phyloP scores from a whole-genome alignment of 2,329 filamentous ascomycete species.

The Diaporthe citri region DNA sequence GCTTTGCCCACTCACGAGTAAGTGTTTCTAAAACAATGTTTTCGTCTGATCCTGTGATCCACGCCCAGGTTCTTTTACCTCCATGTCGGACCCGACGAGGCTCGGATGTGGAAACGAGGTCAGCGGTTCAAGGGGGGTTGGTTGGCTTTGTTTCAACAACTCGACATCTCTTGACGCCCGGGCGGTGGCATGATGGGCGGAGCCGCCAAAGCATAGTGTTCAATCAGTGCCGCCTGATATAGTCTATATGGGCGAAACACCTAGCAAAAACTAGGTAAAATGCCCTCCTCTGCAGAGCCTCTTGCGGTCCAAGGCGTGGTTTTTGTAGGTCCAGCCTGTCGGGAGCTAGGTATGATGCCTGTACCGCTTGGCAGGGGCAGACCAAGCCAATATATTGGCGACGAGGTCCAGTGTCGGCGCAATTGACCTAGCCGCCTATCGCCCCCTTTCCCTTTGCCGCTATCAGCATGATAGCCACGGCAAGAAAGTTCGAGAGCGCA shows the following conservation, averaged over 20 bases:
- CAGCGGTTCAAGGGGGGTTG: background rate
- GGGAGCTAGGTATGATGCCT: background rate
- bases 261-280: no score
- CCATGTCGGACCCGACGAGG: background rate
- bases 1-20: slow-evolving; percentile 8
- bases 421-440: background rate
- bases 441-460: background rate
- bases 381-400: slow-evolving; percentile 27
- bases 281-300: background rate
- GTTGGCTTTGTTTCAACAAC: background rate
- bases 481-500: background rate
- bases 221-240: background rate
- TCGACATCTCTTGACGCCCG: background rate
- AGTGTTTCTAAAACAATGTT: slow-evolving; percentile 21
- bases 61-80: background rate
- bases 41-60: slow-evolving; percentile 19
- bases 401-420: background rate
- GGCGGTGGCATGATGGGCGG: background rate
- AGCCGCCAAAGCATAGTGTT: background rate
- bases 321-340: background rate
- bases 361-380: slow-evolving; percentile 17
- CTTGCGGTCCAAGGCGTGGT: background rate
- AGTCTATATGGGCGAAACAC: no score
- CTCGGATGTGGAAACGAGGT: background rate
- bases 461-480: background rate